These are phyloP conservation scores for Russula griseocarnosa DNA, from an alignment of 768 basidiomycete genomes.

Conservation along the genomic window DNA sequence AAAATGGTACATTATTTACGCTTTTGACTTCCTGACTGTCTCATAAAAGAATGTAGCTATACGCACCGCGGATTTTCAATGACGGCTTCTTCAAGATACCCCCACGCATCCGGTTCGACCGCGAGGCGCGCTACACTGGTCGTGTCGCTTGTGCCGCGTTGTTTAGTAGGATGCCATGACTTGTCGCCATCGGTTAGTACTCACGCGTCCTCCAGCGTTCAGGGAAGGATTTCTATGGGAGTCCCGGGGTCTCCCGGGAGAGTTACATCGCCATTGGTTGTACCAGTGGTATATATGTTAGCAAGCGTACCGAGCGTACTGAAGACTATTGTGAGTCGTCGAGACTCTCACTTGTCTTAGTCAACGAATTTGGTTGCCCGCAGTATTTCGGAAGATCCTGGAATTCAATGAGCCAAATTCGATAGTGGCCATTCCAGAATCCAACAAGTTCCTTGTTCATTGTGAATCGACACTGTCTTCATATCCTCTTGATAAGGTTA, in stretches of 20 bases:
- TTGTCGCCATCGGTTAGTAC: not conserved
- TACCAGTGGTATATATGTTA: constrained; percentile 5
- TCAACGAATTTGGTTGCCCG: not conserved
- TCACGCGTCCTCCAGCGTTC: constrained; percentile 3
- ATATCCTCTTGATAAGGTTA: constrained; percentile 2
- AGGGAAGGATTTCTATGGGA: not conserved
- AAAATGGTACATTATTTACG: not conserved
- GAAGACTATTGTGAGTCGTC: not conserved
- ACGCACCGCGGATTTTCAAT: constrained; percentile 1
- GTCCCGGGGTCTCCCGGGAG: not conserved
- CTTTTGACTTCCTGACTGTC: not conserved
- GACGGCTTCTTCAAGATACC: constrained; percentile 7
- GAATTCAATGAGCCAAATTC: constrained; percentile 5
- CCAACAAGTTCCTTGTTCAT: constrained; percentile 7
- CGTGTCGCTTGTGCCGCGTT: not conserved
- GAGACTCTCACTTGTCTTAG: not conserved
- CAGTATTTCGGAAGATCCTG: constrained; percentile 7
- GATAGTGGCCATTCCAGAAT: constrained; percentile 4
- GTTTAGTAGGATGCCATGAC: not conserved
- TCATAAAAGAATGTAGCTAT: constrained; percentile 3
- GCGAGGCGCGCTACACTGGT: not conserved
- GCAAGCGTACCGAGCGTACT: not conserved
- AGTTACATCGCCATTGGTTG: constrained; percentile 7
- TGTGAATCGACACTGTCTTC: constrained; percentile 2
- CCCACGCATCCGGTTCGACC: constrained; percentile 1